Base-by-base conservation (phyloP, 164 flowering plant species). In the Stephania yunnanensis region DNA sequence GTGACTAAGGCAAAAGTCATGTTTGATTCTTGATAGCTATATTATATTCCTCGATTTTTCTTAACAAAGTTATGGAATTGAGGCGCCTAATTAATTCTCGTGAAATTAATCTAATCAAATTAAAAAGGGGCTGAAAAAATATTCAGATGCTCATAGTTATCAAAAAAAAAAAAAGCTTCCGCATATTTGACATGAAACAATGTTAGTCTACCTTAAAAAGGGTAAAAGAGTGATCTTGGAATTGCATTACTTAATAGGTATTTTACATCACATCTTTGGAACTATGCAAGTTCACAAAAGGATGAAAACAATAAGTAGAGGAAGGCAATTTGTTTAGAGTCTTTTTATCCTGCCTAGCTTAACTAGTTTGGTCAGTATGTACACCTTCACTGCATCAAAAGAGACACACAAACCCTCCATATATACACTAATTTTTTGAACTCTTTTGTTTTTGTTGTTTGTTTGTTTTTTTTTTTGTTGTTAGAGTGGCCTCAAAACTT, bases 401-500 rank as follows among this genome's bases (percentile, higher is more conserved):
- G 17, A 20, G 55, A 45, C 4, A 36, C 25, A 19, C 8, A 69
- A 44, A 44, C 29, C 66, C 66, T 63, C 66, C 20, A 50, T 50
- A 36, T 36, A 36, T 36, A 36, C 42, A 36, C 42, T 36, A 64
- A 22, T 10, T 5, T 3, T 29, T 66, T 25, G 22, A 36, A 25
- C 10, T 11, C 31, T 70, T 42, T 36, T 36, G 42, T 36, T 36
- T 36, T 1, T 36, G n/a, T 36, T 36, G 42, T 36, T 36, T 36
- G 42, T 36, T 36, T 36, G 42, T 36, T 36, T 0, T 36, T 36
- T 1, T 36, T 36, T 0, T 36, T 36, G 25, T 25, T 25, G 25
- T 25, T 36, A 1, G 42, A 36, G 42, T 36, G 42, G 12, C 71
- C 70, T 85, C 79, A 88, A 74, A 86, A 87, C 72, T 84, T 74